A percentile compares a stretch with the other conserved stretches of the same genome.
Conservation (phyloP, 768 basidiomycete genomes). For the Collybiopsis confluens region DNA sequence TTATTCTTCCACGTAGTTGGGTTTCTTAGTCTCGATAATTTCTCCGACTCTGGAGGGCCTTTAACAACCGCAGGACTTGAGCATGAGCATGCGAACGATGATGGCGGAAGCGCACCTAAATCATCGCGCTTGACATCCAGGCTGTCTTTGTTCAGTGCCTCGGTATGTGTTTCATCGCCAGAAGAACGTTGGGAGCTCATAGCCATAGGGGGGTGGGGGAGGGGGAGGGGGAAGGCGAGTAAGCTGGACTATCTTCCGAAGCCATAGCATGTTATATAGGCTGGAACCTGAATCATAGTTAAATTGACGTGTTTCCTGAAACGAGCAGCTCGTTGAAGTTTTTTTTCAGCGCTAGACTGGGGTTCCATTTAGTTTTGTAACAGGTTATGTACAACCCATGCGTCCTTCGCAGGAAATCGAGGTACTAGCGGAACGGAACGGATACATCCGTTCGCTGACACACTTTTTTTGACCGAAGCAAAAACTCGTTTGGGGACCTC, state of each 20-base stretch:
- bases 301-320: not conserved
- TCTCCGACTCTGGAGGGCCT: conserved; percentile 1
- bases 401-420: not conserved
- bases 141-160: not conserved
- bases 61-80: not conserved
- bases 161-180: too few relatives aligned
- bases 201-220: not conserved
- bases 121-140: not conserved
- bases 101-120: not conserved
- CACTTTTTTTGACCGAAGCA: too few relatives aligned
- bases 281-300: not conserved
- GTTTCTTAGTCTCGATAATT: not conserved
- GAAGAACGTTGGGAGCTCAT: too few relatives aligned
- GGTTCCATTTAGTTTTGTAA: not conserved
- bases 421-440: not conserved
- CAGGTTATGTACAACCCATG: conserved; percentile 1
- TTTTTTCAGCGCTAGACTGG: not conserved
- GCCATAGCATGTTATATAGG: not conserved
- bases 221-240: too few relatives aligned
- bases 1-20: conserved; percentile 2
- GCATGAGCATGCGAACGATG: not conserved
- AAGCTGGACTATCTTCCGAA: not conserved
- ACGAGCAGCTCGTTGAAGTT: not conserved
- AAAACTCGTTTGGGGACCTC: too few relatives aligned
- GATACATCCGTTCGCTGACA: not conserved